Evolutionary conservation across 345 rosid species (phyloP), one percentile per base, ranked within the genome.

Genomic region (Luvunga scandens): DNA sequence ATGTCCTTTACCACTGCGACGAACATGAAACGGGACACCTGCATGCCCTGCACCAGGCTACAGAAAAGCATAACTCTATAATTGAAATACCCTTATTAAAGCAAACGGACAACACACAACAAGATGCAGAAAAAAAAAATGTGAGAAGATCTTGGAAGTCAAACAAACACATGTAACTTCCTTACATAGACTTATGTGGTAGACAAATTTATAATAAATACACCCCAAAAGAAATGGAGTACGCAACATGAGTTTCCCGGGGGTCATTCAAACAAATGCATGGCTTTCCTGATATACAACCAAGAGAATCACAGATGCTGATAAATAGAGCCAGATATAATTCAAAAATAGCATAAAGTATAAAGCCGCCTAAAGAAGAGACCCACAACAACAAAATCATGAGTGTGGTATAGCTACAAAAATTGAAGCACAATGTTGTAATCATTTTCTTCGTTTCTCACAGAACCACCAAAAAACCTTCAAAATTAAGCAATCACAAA

Each of bases 41-140:
- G 42, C 66, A 60, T 84, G 85, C 68, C 82, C 79, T 14, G 79
- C 83, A 42, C 83, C 89, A 59, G 80, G 66, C 89, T 90, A 85
- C 87, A 79, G 18, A 38, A 64, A 67, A 14, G 45, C 66, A 80
- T 53, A 62, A 8, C 19, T 63, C 70, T 36, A 71, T 30, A 60
- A 63, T 45, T 7, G 7, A 33, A 21, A 76, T 16, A 33, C 48
- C 38, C 60, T 28, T 18, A 5, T 24, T 19, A 61, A 38, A 13
- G 36, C n/a, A 53, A 18, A 62, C 24, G 31, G 10, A 31, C 48
- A 50, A 19, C 45, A 22, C 4, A 36, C 7, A 2, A 66, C 68
- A 65, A 55, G 50, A 67, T 9, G 42, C 74, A 75, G 45, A 38
- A 36, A 30, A 19, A 34, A n/a, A 63, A 62, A 45, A n/a, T n/a